These are phyloP conservation scores for Fusarium floridanum DNA, from an alignment of 2,329 filamentous ascomycete species.

Conservation along the genomic window DNA sequence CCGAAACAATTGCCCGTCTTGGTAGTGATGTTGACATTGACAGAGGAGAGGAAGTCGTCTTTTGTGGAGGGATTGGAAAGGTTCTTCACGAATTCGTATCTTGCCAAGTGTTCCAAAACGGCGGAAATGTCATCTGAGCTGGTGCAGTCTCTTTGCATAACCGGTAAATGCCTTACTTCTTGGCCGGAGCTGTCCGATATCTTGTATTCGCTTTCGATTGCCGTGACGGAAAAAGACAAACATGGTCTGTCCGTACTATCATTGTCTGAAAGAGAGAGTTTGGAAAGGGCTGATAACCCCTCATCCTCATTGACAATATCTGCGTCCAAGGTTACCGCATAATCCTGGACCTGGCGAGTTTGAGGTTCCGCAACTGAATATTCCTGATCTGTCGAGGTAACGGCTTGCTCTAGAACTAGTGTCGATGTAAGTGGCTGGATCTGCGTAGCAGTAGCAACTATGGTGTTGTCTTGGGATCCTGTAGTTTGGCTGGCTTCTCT, in stretches of 20 bases:
- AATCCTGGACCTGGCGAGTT: background rate
- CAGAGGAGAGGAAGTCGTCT: background rate
- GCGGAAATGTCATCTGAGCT: background rate
- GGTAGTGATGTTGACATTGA: background rate
- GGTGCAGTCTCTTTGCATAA: background rate
- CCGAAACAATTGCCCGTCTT: background rate
- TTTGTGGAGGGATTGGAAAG: background rate
- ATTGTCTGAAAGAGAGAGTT: background rate
- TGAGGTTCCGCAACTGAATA: slow-evolving; percentile 9
- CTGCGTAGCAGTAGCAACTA: background rate
- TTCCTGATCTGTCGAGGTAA: background rate
- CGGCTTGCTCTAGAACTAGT: background rate
- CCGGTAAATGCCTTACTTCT: background rate
- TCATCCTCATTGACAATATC: background rate
- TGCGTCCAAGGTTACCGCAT: background rate
- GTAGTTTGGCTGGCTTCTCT: background rate
- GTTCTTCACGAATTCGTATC: slow-evolving; percentile 7
- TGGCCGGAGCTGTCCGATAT: background rate
- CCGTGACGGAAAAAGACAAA: background rate
- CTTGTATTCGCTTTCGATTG: background rate
- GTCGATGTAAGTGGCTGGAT: background rate
- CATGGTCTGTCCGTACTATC: accelerated
- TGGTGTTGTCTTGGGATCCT: background rate
- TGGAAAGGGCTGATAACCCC: background rate
- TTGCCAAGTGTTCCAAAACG: slow-evolving; percentile 3